phyloP scores from a whole-genome alignment of 495 filamentous ascomycete species.

The Lasiosphaeris hirsuta region DNA sequence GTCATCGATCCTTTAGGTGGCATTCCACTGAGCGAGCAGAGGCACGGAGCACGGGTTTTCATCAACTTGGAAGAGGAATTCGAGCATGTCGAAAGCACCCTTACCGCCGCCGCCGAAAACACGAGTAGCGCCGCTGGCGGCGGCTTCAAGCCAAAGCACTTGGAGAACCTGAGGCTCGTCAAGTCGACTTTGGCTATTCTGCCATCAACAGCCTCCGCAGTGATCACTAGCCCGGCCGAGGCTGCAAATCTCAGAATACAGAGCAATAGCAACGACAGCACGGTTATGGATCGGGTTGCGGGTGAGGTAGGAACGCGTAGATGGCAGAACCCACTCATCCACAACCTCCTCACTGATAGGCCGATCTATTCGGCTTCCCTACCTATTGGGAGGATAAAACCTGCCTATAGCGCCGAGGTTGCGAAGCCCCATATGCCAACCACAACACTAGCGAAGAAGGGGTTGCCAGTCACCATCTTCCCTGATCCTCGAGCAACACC shows the following conservation, averaged over 20 bases:
- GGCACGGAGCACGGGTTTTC: slow-evolving; percentile 76
- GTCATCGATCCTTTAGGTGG: slow-evolving; percentile 86
- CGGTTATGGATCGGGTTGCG: slow-evolving; percentile 35
- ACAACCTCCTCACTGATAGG: slow-evolving; percentile 95
- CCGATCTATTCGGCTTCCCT: slow-evolving; percentile 88
- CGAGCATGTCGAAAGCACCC: slow-evolving; percentile 57
- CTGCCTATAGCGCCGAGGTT: slow-evolving; percentile 16
- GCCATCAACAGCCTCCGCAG: slow-evolving; percentile 78
- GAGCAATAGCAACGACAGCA: neutral
- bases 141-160: slow-evolving; percentile 38
- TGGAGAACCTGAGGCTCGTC: slow-evolving; percentile 71
- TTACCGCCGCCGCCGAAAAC: slow-evolving; percentile 32
- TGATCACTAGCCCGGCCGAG: slow-evolving; percentile 82
- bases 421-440: slow-evolving; percentile 34
- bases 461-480: slow-evolving; percentile 82
- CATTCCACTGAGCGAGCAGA: slow-evolving; percentile 67
- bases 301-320: slow-evolving; percentile 70
- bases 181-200: slow-evolving; percentile 67
- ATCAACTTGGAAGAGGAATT: slow-evolving; percentile 95
- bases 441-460: slow-evolving; percentile 84
- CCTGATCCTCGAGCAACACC: slow-evolving; percentile 59
- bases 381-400: slow-evolving; percentile 58
- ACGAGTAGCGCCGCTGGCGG: neutral
- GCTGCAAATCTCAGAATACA: slow-evolving; percentile 54
- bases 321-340: slow-evolving; percentile 87